phyloP scores from a whole-genome alignment of 176 grass and related monocot species.

The Puccinellia tenuiflora region DNA sequence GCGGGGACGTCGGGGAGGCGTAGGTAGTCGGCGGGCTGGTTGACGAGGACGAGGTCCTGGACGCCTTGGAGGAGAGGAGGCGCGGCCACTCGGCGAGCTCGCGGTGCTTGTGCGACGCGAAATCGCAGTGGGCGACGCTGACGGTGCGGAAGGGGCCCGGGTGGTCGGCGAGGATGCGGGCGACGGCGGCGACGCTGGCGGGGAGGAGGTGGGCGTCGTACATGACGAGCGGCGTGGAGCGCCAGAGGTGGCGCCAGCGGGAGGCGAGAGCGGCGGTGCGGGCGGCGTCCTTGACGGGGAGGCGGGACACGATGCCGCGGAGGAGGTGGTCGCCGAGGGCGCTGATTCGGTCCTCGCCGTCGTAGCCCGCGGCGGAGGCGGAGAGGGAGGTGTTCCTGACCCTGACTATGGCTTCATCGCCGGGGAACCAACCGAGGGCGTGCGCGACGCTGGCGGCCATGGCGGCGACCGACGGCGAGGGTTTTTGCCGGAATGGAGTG shows the following conservation, averaged over 20 bases:
- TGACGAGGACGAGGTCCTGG: too few relatives aligned
- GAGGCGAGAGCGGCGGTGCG: too few relatives aligned
- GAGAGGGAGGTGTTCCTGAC: background rate
- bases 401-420: background rate
- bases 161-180: background rate
- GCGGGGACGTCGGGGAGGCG: too few relatives aligned
- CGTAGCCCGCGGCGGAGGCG: too few relatives aligned
- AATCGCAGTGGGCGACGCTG: background rate
- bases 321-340: too few relatives aligned
- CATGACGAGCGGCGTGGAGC: too few relatives aligned
- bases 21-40: too few relatives aligned
- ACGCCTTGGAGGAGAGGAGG: conserved; percentile 6
- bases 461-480: background rate
- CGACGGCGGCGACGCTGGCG: background rate
- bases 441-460: background rate
- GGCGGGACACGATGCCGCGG: too few relatives aligned
- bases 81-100: background rate
- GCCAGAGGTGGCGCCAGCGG: too few relatives aligned
- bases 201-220: background rate
- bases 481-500: background rate
- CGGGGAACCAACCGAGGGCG: background rate
- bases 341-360: too few relatives aligned
- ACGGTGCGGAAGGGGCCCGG: background rate
- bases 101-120: background rate
- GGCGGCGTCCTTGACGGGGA: too few relatives aligned